A percentile compares a stretch with the other conserved stretches of the same genome.
These are phyloP conservation scores for Grifola frondosa DNA, from an alignment of 1,284 basidiomycete species.

Conservation along the genomic window DNA sequence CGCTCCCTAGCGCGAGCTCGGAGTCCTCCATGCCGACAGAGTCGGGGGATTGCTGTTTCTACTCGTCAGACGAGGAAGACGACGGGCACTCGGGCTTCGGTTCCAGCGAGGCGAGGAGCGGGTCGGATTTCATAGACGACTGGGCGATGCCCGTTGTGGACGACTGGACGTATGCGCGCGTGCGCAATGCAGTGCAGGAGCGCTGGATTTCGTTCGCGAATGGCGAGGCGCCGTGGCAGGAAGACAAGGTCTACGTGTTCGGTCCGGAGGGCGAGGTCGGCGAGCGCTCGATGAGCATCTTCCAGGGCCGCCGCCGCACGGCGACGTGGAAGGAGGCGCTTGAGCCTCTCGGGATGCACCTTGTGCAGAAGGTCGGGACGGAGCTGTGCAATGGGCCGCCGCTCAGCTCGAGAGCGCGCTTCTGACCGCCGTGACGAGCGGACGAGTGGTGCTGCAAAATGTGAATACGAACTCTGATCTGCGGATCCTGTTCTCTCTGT, in stretches of 20 bases:
- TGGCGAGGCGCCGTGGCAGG: constrained; percentile 67
- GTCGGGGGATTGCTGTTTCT: constrained; percentile 23
- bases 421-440: constrained; percentile 1
- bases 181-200: constrained; percentile 67
- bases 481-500: background rate
- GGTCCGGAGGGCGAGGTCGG: constrained; percentile 70
- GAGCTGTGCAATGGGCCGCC: constrained; percentile 70
- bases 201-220: constrained; percentile 74
- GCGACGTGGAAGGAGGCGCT: constrained; percentile 62
- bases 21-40: constrained; percentile 22
- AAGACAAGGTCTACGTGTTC: constrained; percentile 70
- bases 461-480: background rate
- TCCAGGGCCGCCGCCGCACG: constrained; percentile 47
- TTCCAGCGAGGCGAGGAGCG: constrained; percentile 21
- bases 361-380: constrained; percentile 69
- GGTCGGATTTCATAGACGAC: constrained; percentile 26
- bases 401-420: constrained; percentile 14
- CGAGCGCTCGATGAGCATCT: constrained; percentile 55
- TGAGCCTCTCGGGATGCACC: constrained; percentile 59
- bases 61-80: constrained; percentile 26
- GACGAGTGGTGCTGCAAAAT: too few species aligned
- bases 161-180: constrained; percentile 59
- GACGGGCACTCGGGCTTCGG: constrained; percentile 30
- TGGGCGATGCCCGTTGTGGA: constrained; percentile 45
- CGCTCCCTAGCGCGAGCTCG: constrained; percentile 13